Base-by-base conservation (phyloP, 352 stramenopile genomes). In the Phytophthora crassamura region DNA sequence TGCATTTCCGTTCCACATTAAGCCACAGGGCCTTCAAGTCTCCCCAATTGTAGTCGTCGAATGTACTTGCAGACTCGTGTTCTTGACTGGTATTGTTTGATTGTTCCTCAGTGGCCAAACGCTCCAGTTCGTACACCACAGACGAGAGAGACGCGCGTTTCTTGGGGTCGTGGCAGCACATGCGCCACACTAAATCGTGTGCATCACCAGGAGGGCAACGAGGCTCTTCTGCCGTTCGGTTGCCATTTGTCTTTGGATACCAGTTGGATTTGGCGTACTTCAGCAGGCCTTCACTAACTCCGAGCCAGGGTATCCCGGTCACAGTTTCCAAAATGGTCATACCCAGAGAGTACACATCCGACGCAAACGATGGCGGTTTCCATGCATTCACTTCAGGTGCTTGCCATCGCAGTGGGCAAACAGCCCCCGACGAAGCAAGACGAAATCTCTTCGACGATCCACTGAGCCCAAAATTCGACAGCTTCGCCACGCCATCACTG, bases 391-490 rank as follows among this genome's bases (percentile, higher is more conserved):
- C 58, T 33, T 74, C 66, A 25, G 49, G 49, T 15, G 60, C 41
- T n/a, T 51, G 47, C 66, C 66, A 70, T 2, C 42, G 46, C 11
- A 54, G 36, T 0, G 62, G 34, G 0, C 53, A 46, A 36, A 52
- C 14, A 12, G 34, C 33, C 14, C 5, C 5, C 7, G n/a, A n/a
- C 4, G 39, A 35, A 25, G 0, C 36, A 36, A 7, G 10, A 28
- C 36, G 7, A 25, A 10, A 20, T 14, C 15, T n/a, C 10, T 20
- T 35, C 8, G 6, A n/a, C 12, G 28, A 22, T 47, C 8, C 4
- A 47, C 62, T 70, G n/a, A 78, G 22, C 0, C 65, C 70, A 39
- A 78, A 78, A 39, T 75, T 61, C 16, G 65, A 40, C 10, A 78
- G 65, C 30, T 71, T 72, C 4, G 56, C 60, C 5, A 46, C 18